Evolutionary conservation across 768 basidiomycete genomes (phyloP), one percentile per base, ranked within the genome.

Genomic region (Mycena vulgaris): DNA sequence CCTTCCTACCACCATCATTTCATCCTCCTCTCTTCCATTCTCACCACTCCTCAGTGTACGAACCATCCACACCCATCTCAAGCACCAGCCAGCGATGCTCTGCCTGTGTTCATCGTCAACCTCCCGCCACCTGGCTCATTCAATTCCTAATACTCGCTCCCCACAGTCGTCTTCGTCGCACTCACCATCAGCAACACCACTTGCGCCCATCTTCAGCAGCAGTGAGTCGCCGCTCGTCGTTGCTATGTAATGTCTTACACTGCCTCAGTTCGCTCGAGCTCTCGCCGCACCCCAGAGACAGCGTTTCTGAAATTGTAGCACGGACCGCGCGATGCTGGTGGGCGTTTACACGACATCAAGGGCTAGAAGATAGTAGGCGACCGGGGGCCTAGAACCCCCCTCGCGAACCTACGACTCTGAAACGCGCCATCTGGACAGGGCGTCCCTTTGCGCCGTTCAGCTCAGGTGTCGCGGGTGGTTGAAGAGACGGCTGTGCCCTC

Each of bases 31-130:
- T 23, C 42, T 14, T 14, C 14, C 37, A 8, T 11, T 25, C 11
- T 23, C 16, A 3, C 1, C 10, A 17, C 23, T 13, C 16, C 27
- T 6, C 27, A 25, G 48, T 58, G 59, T 49, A 31, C 37, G 51
- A 51, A 66, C 58, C 65, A 59, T 56, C 59, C 58, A 56, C 65
- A 40, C 65, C 57, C 57, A 66, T n/a, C n/a, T 66, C 65, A 66
- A 33, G 6, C n/a, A n/a, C n/a, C n/a, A n/a, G n/a, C n/a, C n/a
- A n/a, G n/a, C n/a, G n/a, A n/a, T n/a, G n/a, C n/a, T 37, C 35
- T 14, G 14, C 11, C 33, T 21, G 21, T 33, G 5, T 21, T 53
- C 30, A 5, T 17, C 17, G 13, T 45, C 7, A 45, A 5, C 42
- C 16, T 5, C 19, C 16, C 5, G 16, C 21, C 42, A 10, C 19